Base-by-base conservation (phyloP, 495 filamentous ascomycete species). In the Venustampulla echinocandica region DNA sequence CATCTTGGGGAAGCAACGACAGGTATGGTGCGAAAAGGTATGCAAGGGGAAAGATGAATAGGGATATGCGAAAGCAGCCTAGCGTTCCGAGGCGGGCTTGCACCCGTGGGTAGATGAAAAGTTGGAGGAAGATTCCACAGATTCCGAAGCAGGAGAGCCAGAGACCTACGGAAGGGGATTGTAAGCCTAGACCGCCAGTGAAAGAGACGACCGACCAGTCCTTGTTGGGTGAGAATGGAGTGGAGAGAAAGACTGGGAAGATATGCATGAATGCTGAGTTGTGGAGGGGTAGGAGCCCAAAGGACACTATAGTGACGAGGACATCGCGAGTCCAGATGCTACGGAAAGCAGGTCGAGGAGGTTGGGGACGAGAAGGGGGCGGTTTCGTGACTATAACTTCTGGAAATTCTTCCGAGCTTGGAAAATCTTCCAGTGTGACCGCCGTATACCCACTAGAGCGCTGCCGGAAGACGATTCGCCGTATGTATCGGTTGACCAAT, bases 261-360 rank as follows among this genome's bases (percentile, higher is more conserved):
- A 89, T 70, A 37, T 81, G 73, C 62, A 81, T 84, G 69, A 85
- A 90, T 6, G 84, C 80, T 27, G 80, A 76, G 25, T 81, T 79
- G 60, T 90, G 85, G 51, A 85, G 69, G n/a, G 80, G 76, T 13
- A 90, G 67, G 7, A 87, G 67, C 30, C 74, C 77, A 25, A 87
- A 81, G 3, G 73, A 69, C 25, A 84, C 54, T 1, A 88, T 63
- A 0, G 82, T 82, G 6, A 73, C 60, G 17, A 81, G 48, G 5
- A 87, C 71, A 35, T 81, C 80, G 13, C 64, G 65, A 0, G 81
- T 82, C 65, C 76, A 83, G 24, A 85, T 81, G 15, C 66, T 64
- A 14, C 69, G 65, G 62, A 82, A 77, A 9, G 72, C 28, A 65
- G 63, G 39, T 67, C 61, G 25, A 56, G 60, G 18, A 11, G 42